Conservation (phyloP, 352 stramenopile species). For the Phytophthora litchii region DNA sequence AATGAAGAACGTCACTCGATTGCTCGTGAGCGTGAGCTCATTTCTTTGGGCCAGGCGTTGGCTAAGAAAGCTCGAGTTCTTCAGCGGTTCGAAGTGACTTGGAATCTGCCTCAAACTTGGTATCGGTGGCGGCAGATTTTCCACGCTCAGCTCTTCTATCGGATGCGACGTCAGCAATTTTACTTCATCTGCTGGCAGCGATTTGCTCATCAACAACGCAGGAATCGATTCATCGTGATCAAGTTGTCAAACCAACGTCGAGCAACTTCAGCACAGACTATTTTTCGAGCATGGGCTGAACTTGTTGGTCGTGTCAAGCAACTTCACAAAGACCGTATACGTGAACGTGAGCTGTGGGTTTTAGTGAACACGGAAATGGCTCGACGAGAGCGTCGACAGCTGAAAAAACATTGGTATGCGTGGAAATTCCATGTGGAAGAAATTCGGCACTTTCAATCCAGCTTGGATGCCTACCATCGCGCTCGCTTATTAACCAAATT, state of each 20-base stretch:
- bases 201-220: conserved; percentile 22
- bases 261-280: background rate
- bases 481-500: conserved; percentile 63
- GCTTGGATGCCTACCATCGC: conserved; percentile 49
- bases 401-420: conserved; percentile 52
- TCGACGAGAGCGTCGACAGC: conserved; percentile 41
- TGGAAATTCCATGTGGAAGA: conserved; percentile 49
- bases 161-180: conserved; percentile 45
- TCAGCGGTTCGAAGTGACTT: conserved; percentile 55
- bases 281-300: conserved; percentile 48
- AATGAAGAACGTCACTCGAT: background rate
- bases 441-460: conserved; percentile 49
- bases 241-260: conserved; percentile 19
- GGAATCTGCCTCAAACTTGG: conserved; percentile 49
- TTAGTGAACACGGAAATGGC: conserved; percentile 63
- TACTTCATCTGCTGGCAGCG: conserved; percentile 42
- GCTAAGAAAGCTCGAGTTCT: conserved; percentile 50
- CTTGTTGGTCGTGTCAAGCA: conserved; percentile 49
- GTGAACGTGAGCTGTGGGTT: conserved; percentile 61
- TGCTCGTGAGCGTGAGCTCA: conserved; percentile 3
- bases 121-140: conserved; percentile 64
- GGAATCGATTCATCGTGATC: conserved; percentile 24
- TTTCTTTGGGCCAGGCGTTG: conserved; percentile 29
- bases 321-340: conserved; percentile 49
- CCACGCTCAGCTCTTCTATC: conserved; percentile 65